These are phyloP conservation scores for Xylariaceae sp. DNA, from an alignment of 2,329 filamentous ascomycete species.

Conservation along the genomic window DNA sequence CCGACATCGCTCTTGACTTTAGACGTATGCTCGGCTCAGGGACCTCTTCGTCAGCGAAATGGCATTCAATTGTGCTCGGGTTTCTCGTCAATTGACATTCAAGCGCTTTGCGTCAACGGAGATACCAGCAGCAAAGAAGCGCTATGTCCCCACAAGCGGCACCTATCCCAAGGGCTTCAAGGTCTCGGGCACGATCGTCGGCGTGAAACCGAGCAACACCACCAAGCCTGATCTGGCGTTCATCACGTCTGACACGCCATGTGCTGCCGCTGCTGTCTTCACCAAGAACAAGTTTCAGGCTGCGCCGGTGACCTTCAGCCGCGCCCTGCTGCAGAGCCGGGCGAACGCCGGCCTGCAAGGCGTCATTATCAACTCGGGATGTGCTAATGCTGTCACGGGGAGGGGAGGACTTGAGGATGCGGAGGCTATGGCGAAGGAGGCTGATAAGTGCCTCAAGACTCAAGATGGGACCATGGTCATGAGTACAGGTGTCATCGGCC, in stretches of 20 bases:
- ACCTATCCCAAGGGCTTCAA: conserved; percentile 88
- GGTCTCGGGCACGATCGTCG: conserved; percentile 82
- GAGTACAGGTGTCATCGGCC: conserved; percentile 97
- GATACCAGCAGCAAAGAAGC: conserved; percentile 76
- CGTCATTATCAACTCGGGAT: conserved; percentile 91
- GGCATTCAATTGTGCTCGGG: no score
- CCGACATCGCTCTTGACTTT: no score
- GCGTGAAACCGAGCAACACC: conserved; percentile 90
- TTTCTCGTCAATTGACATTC: not conserved
- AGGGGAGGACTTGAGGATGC: conserved; percentile 87
- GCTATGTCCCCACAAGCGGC: conserved; percentile 81
- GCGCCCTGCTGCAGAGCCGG: conserved; percentile 63
- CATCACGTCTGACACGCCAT: conserved; percentile 80
- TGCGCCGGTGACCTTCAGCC: conserved; percentile 84
- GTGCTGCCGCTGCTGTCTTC: conserved; percentile 86
- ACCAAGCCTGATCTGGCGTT: conserved; percentile 87
- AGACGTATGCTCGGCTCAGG: no score
- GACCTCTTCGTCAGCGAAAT: no score
- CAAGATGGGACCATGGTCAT: conserved; percentile 75
- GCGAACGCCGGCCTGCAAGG: conserved; percentile 68
- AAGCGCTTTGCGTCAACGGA: conserved; percentile 29
- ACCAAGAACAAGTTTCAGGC: conserved; percentile 99
- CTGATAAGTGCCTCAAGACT: conserved; percentile 59
- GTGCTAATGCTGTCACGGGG: conserved; percentile 95
- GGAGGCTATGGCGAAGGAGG: conserved; percentile 71